phyloP scores from a whole-genome alignment of 257 asterid genomes.

The Solanum sejunctum region DNA sequence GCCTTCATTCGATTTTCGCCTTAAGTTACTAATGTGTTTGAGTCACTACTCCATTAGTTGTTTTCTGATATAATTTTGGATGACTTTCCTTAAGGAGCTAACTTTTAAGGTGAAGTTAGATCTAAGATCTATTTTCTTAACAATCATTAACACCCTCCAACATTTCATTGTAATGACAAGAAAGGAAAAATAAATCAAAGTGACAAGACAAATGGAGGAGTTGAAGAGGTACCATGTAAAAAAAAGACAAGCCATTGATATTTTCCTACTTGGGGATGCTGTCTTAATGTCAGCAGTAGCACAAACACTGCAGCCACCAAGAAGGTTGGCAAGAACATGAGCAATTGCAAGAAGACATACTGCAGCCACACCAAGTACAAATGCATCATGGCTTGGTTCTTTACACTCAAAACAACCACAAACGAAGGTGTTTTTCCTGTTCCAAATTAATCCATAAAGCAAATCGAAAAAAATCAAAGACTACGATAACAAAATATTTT shows the following conservation, averaged over 20 bases:
- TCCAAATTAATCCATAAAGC: neutral
- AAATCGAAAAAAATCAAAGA: neutral
- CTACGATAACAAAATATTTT: neutral
- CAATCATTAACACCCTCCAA: neutral
- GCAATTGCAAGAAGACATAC: constrained; percentile 42
- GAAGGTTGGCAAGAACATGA: constrained; percentile 54
- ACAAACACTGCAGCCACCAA: constrained; percentile 50
- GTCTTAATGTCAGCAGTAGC: constrained; percentile 26
- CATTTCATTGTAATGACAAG: neutral
- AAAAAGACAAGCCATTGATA: constrained; percentile 48
- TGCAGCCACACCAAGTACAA: constrained; percentile 61
- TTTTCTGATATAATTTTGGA: neutral
- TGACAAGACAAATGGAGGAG: neutral
- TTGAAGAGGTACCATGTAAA: constrained; percentile 41
- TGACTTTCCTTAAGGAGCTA: neutral
- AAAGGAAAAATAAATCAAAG: neutral
- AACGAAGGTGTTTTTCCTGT: constrained; percentile 61
- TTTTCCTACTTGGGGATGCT: constrained; percentile 45
- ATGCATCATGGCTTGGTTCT: constrained; percentile 81
- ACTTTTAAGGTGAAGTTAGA: neutral
- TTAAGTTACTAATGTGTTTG: too few relatives aligned
- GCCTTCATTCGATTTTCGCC: too few relatives aligned
- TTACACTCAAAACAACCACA: constrained; percentile 87
- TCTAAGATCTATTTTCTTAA: neutral
- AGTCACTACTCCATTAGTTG: neutral